Percentiles rank a stretch among this genome's conserved stretches.
Conservation (phyloP, 2,329 filamentous ascomycete genomes). For the Colletotrichum truncatum region DNA sequence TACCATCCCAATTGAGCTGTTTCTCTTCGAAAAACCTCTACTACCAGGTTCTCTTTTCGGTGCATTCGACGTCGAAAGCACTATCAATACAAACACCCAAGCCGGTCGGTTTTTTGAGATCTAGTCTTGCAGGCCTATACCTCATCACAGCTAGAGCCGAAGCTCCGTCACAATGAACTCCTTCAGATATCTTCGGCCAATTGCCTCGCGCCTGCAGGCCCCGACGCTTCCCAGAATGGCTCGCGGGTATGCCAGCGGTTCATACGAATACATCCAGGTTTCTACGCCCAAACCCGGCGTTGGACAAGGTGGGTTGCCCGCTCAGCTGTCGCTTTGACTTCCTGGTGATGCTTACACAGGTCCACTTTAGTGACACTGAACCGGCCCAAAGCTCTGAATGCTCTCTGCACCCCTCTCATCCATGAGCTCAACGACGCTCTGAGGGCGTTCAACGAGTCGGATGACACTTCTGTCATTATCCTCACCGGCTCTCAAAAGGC, state of each 20-base stretch:
- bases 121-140: not conserved
- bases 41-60: not conserved
- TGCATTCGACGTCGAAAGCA: not conserved
- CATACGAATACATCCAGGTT: constrained; percentile 85
- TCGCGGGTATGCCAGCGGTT: constrained; percentile 58
- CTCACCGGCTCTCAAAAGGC: constrained; percentile 90
- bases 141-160: not conserved
- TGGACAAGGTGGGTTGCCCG: constrained; percentile 73
- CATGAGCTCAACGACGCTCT: constrained; percentile 87
- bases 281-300: constrained; percentile 89
- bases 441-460: constrained; percentile 72
- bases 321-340: constrained; percentile 21
- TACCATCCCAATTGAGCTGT: constrained; percentile 3
- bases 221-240: constrained; percentile 66
- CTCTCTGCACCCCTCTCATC: constrained; percentile 90
- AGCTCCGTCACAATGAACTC: constrained; percentile 54
- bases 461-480: constrained; percentile 78
- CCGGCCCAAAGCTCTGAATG: constrained; percentile 95
- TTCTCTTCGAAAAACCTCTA: not conserved
- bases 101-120: not conserved
- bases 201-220: constrained; percentile 67
- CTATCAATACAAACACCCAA: not conserved
- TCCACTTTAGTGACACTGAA: constrained; percentile 80
- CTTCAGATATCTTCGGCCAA: constrained; percentile 67
- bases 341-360: constrained; percentile 3